A percentile compares a stretch with the other conserved stretches of the same genome.
Evolutionary conservation across 768 basidiomycete species (phyloP).

Genomic region (Tulasnella calospora): DNA sequence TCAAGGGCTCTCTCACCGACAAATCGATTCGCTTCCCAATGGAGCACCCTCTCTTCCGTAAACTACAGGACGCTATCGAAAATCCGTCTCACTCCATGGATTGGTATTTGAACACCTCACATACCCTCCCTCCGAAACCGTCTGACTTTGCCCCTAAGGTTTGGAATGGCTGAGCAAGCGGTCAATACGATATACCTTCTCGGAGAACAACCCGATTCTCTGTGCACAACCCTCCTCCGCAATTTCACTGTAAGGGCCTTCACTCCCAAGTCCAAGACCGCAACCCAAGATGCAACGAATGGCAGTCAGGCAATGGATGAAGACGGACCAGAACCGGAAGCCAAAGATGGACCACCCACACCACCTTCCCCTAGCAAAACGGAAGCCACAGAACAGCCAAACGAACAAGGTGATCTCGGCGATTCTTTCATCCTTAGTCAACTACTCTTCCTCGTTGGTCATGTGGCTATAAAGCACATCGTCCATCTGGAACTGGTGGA

Average conservation of each 20-base stretch:
- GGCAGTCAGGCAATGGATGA: neutral
- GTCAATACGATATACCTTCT: constrained; percentile 94
- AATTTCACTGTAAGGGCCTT: constrained; percentile 75
- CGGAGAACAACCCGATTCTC: constrained; percentile 83
- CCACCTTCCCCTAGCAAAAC: constrained; percentile 31
- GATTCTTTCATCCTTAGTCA: constrained; percentile 88
- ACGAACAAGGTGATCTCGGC: constrained; percentile 51
- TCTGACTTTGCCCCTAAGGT: constrained; percentile 40
- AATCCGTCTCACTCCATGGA: constrained; percentile 77
- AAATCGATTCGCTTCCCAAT: constrained; percentile 82
- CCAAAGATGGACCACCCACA: neutral
- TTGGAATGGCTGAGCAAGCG: constrained; percentile 91
- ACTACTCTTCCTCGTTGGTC: constrained; percentile 91
- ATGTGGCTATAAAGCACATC: constrained; percentile 96
- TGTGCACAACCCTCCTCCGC: constrained; percentile 78
- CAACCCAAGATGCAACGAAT: neutral
- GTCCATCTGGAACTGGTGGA: constrained; percentile 94
- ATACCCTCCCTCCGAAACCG: neutral
- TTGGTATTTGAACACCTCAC: constrained; percentile 47
- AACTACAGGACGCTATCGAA: constrained; percentile 75
- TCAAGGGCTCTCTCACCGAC: constrained; percentile 90
- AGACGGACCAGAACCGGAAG: constrained; percentile 7
- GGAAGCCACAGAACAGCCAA: constrained; percentile 32
- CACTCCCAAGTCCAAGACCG: constrained; percentile 30
- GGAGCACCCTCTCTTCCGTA: constrained; percentile 78